Evolutionary conservation across 177 flowering plant species (phyloP), one percentile per base, ranked within the genome.

Genomic region (Telopea speciosissima): DNA sequence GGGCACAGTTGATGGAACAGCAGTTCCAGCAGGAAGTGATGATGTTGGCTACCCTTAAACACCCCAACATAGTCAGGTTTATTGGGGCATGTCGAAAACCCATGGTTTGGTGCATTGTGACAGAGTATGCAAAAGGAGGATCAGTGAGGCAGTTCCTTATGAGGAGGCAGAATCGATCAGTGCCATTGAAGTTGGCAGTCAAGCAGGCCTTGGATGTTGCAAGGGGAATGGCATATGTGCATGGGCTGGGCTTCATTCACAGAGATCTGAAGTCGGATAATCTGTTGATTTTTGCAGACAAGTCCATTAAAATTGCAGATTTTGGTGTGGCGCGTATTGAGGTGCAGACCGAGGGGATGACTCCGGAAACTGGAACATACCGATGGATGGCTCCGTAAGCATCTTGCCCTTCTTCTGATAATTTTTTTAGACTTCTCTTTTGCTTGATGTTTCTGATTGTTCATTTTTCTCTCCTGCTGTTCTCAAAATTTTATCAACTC

Each of bases 311-410:
- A 65, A 86, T 90, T 73, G 96, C 96, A 22, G 96, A 90, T 77
- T 86, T 86, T 74, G 89, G 89, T 7, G 89, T 86, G 21, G 89
- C 89, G 5, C 75, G 89, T 66, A 86, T 86, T 68, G 89, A 86
- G 79, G 89, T 84, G 68, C 87, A 84, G 80, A 82, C 88, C 0
- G 88, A 85, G 77, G 88, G 88, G 58, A 85, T 85, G 88, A 85
- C 88, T 12, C 88, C 88, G 12, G 88, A 85, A 75, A 85, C 88
- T 1, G 88, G 88, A 69, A 85, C 88, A 16, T 85, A 85, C 73
- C 84, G 88, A 25, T 85, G 95, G 95, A 90, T 90, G 95, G 95
- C 95, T 70, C 95, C 95, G 95, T 90, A 86, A 85, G 95, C 68
- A 67, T 65, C 40, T 62, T 56, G 2, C 45, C 62, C 45, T 24